A percentile compares a stretch with the other conserved stretches of the same genome.
Evolutionary conservation across 2,329 filamentous ascomycete species (phyloP).

Genomic region (Neonectria hederae): DNA sequence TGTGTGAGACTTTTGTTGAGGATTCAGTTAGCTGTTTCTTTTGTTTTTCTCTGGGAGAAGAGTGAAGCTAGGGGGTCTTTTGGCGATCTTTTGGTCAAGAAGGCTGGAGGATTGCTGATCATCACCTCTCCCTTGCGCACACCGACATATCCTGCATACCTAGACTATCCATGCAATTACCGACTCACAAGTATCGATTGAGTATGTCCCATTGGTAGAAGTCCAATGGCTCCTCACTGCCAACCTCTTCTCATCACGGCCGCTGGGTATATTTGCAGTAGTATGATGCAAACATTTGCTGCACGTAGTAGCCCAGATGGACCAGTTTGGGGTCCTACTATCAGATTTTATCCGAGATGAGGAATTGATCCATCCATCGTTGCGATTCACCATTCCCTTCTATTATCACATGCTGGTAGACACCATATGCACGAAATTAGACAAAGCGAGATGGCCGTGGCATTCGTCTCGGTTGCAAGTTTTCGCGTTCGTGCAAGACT

Average conservation of each 20-base stretch:
- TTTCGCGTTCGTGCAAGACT: neutral
- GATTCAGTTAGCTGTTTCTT: neutral
- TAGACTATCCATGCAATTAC: neutral
- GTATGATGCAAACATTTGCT: neutral
- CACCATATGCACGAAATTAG: neutral
- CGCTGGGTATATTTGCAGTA: neutral
- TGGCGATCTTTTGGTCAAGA: neutral
- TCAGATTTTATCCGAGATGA: slow-evolving; percentile 2
- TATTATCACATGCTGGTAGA: neutral
- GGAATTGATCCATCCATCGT: neutral
- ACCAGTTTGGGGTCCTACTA: neutral
- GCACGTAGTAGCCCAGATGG: too few species aligned
- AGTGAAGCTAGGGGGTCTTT: neutral
- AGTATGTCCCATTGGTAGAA: neutral
- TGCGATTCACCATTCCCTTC: neutral
- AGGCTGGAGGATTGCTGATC: neutral
- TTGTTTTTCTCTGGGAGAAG: neutral
- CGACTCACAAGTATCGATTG: neutral
- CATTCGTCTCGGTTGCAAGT: neutral
- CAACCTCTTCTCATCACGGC: neutral
- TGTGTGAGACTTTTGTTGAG: slow-evolving; percentile 12
- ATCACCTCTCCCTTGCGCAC: neutral
- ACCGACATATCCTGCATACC: neutral
- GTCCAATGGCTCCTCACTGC: too few species aligned
- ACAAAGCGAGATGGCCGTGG: neutral